Percentiles rank a stretch among this genome's conserved stretches.
phyloP scores from a whole-genome alignment of 768 basidiomycete species.

The Trametes meyenii region DNA sequence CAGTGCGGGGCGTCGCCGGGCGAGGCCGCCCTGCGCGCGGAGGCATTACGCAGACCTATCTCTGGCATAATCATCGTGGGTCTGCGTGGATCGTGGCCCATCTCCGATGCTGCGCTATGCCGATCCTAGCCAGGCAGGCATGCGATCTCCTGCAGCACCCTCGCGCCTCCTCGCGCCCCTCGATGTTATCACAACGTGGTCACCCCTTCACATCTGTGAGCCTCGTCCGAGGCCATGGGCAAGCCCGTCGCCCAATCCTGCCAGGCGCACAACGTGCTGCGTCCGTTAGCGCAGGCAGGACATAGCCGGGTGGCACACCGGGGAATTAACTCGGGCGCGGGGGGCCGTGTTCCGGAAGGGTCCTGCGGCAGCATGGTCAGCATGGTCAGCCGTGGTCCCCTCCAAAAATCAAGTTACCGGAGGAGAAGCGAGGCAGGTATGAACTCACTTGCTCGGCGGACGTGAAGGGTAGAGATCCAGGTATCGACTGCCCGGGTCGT shows the following conservation, averaged over 20 bases:
- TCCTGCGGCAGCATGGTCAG: neutral
- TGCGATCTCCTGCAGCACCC: neutral
- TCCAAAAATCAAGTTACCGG: constrained; percentile 5
- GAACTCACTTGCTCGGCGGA: neutral
- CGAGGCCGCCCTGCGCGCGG: neutral
- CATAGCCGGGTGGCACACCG: constrained; percentile 13
- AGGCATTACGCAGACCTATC: constrained; percentile 1
- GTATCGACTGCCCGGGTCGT: constrained; percentile 2
- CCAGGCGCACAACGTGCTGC: neutral
- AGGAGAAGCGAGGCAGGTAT: neutral
- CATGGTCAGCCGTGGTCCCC: neutral
- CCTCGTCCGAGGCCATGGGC: too few relatives aligned
- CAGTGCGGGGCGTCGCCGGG: neutral
- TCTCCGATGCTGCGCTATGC: too few relatives aligned
- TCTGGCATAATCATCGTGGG: neutral
- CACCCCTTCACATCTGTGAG: neutral
- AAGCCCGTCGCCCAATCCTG: too few relatives aligned
- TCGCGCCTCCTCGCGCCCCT: neutral
- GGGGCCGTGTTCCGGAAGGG: constrained; percentile 1
- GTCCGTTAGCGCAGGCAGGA: neutral
- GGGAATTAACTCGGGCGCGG: neutral
- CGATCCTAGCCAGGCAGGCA: neutral
- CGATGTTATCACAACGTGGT: neutral
- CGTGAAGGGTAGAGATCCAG: constrained; percentile 3
- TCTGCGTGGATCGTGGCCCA: neutral